Evolutionary conservation across 176 grass and related monocot species (phyloP), one percentile per base, ranked within the genome.

Genomic region (Urochloa ruziziensis): DNA sequence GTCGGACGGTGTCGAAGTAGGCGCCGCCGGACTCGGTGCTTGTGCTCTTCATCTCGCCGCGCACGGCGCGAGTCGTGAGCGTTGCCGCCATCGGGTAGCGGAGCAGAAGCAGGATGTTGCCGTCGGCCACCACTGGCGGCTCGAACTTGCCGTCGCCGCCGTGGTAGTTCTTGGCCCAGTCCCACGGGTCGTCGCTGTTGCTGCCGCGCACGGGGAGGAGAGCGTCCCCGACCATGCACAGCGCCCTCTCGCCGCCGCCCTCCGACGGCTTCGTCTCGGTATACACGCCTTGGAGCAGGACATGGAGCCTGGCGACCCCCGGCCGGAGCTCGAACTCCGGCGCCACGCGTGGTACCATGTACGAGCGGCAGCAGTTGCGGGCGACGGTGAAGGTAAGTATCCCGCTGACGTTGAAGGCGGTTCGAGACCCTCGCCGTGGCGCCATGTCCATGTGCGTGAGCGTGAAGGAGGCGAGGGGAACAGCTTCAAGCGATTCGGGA

Each of bases 181-280:
- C 76, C 91, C 86, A 89, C 54, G 81, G 84, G 33, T 83, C 34
- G 9, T 8, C 25, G 68, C 36, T 32, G 68, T 83, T 85, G 29
- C 23, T 15, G 25, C 79, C 27, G 53, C 85, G 88, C 14, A 24
- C 35, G 21, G 91, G 94, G 30, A 94, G 81, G 44, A 84, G 4
- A 34, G 91, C 82, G 83, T 87, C 44, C 51, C 91, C 94, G 70
- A 97, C 82, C 80, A 97, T 53, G 82, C 91, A 97, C 36, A 97
- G 68, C 77, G 92, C 71, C 36, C 80, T 56, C 68, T 92, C 91
- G 3, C 59, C 88, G 16, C 70, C 82, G 49, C 52, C 43, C 62
- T 29, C 32, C 0, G 62, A 3, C 32, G 32, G 3, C 7, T 7
- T 18, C 10, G 36, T 86, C 80, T 97, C 91, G 14, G 85, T 84